phyloP scores from a whole-genome alignment of 192 early-diverging fungal species.

The Pilobolus umbonatus region DNA sequence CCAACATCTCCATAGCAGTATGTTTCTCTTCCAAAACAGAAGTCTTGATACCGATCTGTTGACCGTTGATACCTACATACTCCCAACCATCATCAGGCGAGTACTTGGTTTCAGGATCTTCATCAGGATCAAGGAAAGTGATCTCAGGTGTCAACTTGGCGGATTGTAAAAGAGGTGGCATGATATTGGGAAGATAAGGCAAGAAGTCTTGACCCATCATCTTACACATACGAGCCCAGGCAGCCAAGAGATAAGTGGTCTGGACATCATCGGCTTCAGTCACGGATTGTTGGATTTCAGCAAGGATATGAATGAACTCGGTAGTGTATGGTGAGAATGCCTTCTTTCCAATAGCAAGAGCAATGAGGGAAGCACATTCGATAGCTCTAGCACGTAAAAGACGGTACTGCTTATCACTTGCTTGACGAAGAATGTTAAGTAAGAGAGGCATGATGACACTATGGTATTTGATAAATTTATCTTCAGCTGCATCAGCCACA shows the following conservation, averaged over 20 bases:
- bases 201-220: constrained; percentile 92
- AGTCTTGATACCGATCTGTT: constrained; percentile 95
- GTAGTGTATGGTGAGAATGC: constrained; percentile 75
- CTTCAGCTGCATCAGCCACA: constrained; percentile 92
- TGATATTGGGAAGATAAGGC: constrained; percentile 86
- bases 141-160: constrained; percentile 93
- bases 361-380: constrained; percentile 95
- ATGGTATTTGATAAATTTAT: constrained; percentile 90
- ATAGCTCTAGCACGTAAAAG: constrained; percentile 94
- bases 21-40: constrained; percentile 96
- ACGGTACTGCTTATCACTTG: constrained; percentile 81
- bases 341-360: constrained; percentile 89
- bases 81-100: constrained; percentile 98
- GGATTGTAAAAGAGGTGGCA: constrained; percentile 83
- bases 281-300: constrained; percentile 70
- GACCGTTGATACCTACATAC: constrained; percentile 86
- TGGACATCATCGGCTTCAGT: constrained; percentile 93
- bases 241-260: constrained; percentile 84
- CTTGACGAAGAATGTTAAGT: constrained; percentile 81
- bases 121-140: constrained; percentile 73
- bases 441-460: constrained; percentile 92
- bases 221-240: constrained; percentile 97
- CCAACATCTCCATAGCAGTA: constrained; percentile 96
- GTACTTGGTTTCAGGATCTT: constrained; percentile 75
- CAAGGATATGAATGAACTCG: constrained; percentile 78